A percentile compares a stretch with the other conserved stretches of the same genome.
Conservation (phyloP, 495 filamentous ascomycete species). For the Aspergillus panamensis region DNA sequence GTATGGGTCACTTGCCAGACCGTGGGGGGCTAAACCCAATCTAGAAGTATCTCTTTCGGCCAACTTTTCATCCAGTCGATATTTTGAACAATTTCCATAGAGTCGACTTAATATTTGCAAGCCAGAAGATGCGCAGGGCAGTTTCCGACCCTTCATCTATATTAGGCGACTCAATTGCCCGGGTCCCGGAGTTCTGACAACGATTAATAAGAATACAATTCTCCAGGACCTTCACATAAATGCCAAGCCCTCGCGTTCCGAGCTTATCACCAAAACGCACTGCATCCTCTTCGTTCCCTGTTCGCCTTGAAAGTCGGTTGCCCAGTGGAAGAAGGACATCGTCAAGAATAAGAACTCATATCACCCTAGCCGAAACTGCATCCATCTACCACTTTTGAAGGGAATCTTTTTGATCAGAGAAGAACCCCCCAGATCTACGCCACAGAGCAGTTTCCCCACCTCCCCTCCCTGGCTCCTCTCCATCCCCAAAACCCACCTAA, state of each 20-base stretch:
- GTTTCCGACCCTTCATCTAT: background rate
- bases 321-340: background rate
- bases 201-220: background rate
- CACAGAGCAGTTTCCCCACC: background rate
- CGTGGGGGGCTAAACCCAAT: background rate
- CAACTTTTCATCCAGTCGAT: background rate
- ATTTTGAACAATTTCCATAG: background rate
- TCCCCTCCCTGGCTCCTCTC: constrained; percentile 1
- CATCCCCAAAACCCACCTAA: background rate
- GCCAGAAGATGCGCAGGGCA: too few species aligned
- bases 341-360: constrained; percentile 1
- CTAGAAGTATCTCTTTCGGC: background rate
- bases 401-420: background rate
- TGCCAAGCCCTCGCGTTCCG: constrained; percentile 10
- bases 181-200: background rate
- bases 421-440: background rate
- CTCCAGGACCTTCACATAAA: background rate
- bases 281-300: background rate
- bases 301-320: background rate
- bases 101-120: background rate
- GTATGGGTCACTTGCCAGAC: constrained; percentile 4
- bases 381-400: too few species aligned
- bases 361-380: background rate
- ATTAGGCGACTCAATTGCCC: background rate
- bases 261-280: constrained; percentile 6